Evolutionary conservation across 2,329 filamentous ascomycete genomes (phyloP).

Genomic region (Aspergillus versicolor): DNA sequence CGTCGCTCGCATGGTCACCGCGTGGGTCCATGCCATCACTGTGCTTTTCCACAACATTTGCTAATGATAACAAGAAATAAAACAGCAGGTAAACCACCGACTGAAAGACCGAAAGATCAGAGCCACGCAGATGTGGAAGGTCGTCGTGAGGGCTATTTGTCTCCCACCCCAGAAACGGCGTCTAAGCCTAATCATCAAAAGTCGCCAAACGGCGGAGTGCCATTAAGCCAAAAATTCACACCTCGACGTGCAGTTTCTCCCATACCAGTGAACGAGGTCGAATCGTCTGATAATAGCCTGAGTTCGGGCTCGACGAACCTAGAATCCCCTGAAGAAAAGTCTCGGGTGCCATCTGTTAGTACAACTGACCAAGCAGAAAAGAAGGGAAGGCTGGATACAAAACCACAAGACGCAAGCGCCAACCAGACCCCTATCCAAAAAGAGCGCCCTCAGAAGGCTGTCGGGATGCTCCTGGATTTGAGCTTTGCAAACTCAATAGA

Average conservation of each 20-base stretch:
- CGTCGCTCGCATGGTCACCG: conserved; percentile 12
- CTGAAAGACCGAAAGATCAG: background rate
- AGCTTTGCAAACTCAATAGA: conserved; percentile 11
- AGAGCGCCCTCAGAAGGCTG: background rate
- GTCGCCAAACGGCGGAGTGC: background rate
- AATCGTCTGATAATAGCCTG: background rate
- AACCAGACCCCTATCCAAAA: background rate
- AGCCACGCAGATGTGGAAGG: background rate
- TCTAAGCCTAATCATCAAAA: background rate
- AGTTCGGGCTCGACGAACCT: background rate
- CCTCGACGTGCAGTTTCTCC: background rate
- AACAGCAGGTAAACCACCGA: background rate
- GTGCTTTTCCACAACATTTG: background rate
- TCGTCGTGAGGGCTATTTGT: background rate
- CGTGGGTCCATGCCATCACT: conserved; percentile 1
- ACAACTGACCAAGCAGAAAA: background rate
- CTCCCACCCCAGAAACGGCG: background rate
- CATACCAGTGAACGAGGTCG: background rate
- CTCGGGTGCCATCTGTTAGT: background rate
- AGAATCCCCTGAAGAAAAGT: background rate
- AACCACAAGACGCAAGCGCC: background rate
- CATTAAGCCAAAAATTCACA: background rate
- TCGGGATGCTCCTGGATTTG: conserved; percentile 24
- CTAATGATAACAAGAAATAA: conserved; percentile 8
- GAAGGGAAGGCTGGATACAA: background rate